Conservation (phyloP, 106 monocot genomes). For the Narthecium ossifragum region DNA sequence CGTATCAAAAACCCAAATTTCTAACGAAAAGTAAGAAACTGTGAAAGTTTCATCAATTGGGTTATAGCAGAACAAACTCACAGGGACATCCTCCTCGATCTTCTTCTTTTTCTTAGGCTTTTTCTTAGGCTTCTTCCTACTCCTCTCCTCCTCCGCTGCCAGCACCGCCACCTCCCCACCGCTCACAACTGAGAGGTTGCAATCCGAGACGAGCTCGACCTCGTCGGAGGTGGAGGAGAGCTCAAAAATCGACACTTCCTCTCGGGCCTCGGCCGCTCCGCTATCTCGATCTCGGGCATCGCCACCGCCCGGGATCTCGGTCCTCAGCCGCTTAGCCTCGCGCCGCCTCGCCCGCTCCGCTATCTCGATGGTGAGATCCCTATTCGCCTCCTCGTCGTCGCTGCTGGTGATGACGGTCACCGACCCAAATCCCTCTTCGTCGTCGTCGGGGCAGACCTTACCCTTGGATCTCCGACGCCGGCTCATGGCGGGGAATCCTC, state of each 20-base stretch:
- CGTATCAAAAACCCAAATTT: not conserved
- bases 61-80: conserved; percentile 8
- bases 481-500: too few relatives aligned
- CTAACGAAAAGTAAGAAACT: not conserved
- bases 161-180: not conserved
- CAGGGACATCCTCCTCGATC: conserved; percentile 13
- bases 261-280: not conserved
- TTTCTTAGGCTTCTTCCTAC: conserved; percentile 23
- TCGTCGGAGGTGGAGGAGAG: conserved; percentile 18
- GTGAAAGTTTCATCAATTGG: not conserved
- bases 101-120: conserved; percentile 27
- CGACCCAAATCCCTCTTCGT: not conserved
- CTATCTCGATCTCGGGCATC: too few relatives aligned
- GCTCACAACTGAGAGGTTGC: too few relatives aligned
- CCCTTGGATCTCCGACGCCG: conserved; percentile 2
- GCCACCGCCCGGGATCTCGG: too few relatives aligned
- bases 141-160: conserved; percentile 1
- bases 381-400: conserved; percentile 86
- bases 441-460: conserved; percentile 2
- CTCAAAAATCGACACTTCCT: not conserved
- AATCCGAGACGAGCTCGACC: not conserved
- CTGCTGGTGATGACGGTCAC: conserved; percentile 39
- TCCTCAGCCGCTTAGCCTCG: conserved; percentile 15
- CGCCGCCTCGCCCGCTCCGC: conserved; percentile 37
- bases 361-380: conserved; percentile 61